Conservation (phyloP, 139 green algal genomes). For the Limnomonas spitsbergensis region DNA sequence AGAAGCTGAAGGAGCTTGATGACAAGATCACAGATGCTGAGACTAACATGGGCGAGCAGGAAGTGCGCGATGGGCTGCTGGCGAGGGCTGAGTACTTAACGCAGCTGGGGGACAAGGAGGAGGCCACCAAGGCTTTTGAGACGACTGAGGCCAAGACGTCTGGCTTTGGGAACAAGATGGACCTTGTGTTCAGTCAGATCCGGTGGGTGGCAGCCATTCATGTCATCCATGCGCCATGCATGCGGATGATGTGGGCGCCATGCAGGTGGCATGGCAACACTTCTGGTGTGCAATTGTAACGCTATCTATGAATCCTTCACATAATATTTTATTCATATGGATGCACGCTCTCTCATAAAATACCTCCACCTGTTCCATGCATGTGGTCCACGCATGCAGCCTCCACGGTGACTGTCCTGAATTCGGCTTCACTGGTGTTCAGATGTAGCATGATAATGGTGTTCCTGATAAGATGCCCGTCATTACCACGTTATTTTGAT, state of each 20-base stretch:
- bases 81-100: slow-evolving; percentile 86
- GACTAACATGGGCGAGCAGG: slow-evolving; percentile 92
- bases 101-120: slow-evolving; percentile 70
- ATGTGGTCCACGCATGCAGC: no score
- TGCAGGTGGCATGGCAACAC: neutral
- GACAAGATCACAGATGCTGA: slow-evolving; percentile 72
- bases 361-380: no score
- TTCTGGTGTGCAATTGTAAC: neutral
- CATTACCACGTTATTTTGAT: no score
- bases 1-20: slow-evolving; percentile 59
- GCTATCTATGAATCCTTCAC: no score
- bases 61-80: slow-evolving; percentile 87
- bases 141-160: slow-evolving; percentile 82
- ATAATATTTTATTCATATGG: no score
- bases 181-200: slow-evolving; percentile 87
- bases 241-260: neutral
- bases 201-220: slow-evolving; percentile 43
- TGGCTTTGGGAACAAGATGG: slow-evolving; percentile 88
- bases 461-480: no score
- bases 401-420: no score
- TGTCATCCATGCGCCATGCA: neutral
- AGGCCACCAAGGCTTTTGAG: slow-evolving; percentile 68
- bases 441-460: no score
- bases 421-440: no score
- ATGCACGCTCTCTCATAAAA: no score